phyloP scores from a whole-genome alignment of 192 early-diverging fungal species.

The Oehlia diaphana region DNA sequence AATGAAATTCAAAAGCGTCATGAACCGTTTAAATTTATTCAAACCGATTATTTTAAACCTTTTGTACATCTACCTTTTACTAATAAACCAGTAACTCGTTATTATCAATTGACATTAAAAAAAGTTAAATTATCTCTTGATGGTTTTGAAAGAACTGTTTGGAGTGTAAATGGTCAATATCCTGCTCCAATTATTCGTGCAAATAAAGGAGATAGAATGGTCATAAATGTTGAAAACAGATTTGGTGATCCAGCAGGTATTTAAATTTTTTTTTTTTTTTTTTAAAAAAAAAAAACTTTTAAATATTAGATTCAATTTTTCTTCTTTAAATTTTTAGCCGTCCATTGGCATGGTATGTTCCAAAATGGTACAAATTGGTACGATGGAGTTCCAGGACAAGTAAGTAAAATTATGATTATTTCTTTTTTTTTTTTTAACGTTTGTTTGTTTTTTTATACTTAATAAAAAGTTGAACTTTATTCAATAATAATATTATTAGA shows the following conservation, averaged over 20 bases:
- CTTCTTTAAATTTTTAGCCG: not conserved
- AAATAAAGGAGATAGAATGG: constrained; percentile 45
- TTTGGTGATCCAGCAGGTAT: constrained; percentile 37
- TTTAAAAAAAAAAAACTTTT: no score
- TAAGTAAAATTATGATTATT: not conserved
- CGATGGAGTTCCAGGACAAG: constrained; percentile 45
- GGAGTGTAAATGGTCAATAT: constrained; percentile 62
- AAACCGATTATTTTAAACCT: not conserved
- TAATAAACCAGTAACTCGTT: not conserved
- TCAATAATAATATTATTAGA: constrained; percentile 9
- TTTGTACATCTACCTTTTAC: not conserved
- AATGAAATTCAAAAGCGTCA: no score
- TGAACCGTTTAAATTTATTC: not conserved
- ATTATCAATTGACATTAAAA: not conserved
- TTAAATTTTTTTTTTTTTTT: no score
- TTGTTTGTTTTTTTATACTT: no score
- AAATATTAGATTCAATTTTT: no score
- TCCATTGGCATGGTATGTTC: constrained; percentile 56
- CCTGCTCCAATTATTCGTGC: constrained; percentile 47
- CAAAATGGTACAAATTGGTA: constrained; percentile 51
- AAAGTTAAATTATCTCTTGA: constrained; percentile 45
- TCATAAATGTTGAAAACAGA: constrained; percentile 46
- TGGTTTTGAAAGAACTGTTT: constrained; percentile 61
- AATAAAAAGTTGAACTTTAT: no score
- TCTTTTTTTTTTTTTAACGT: no score